Evolutionary conservation across 2,329 filamentous ascomycete genomes (phyloP), one percentile per base, ranked within the genome.

Genomic region (Venturia effusa): DNA sequence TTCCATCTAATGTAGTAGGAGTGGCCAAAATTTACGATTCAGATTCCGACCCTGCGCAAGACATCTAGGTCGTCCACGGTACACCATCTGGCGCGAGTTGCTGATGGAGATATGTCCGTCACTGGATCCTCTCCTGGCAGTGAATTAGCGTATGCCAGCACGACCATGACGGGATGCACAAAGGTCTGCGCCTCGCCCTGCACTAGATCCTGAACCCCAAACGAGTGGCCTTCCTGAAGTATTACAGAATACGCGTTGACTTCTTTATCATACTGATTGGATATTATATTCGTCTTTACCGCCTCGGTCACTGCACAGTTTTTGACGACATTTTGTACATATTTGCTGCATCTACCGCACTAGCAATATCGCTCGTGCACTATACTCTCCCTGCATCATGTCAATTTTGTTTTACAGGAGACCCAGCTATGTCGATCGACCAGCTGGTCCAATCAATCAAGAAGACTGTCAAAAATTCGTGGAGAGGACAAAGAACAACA

Each of bases 351-450:
- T 34, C 10, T 19, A 8, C 17, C 5, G 4, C 27, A n/a, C 4
- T 7, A 17, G 51, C 27, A 55, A 15, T 34, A 2, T 6, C n/a
- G 7, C 27, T 34, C 6, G 15, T 55, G 51, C 15, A 57, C 30
- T 17, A n/a, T 30, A 19, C 30, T n/a, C 5, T 17, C 41, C 27
- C 45, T 34, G 19, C 19, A n/a, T 34, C 27, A 67, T 67, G 66
- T 67, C 66, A 41, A 63, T 67, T 48, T 64, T 67, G 17, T 66
- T 67, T 48, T 67, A 67, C 62, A 59, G 62, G n/a, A 59, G 66
- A n/a, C 66, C 66, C 0, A 61, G 61, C 22, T 67, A 63, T 27
- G 65, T 67, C 32, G 40, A 61, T 24, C 55, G 55, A 32, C 55
- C 61, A 4, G 27, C 61, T 17, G 65, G 65, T 24, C 65, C 65